A percentile compares a stretch with the other conserved stretches of the same genome.
Evolutionary conservation across 768 basidiomycete genomes (phyloP).

Genomic region (Tephrocybe sp.): DNA sequence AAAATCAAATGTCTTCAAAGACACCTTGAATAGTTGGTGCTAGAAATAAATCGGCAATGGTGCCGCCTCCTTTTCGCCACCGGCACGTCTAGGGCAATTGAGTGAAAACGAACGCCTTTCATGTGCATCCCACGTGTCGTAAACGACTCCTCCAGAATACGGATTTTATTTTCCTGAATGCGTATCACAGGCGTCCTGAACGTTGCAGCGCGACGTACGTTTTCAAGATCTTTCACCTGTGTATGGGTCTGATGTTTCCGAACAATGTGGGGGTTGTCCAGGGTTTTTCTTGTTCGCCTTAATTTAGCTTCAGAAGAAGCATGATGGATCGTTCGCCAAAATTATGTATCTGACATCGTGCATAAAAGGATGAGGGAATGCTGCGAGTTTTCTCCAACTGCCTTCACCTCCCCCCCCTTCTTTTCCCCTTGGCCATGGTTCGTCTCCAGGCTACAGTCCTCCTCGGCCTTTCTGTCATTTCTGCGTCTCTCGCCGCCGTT

Average conservation of each 20-base stretch:
- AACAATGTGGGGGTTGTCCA: constrained; percentile 5
- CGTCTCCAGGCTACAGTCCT: constrained; percentile 18
- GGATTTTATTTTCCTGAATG: background rate
- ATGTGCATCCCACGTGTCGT: constrained; percentile 5
- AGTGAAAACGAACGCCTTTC: no score
- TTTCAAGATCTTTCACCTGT: background rate
- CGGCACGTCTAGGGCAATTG: no score
- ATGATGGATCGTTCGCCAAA: constrained; percentile 13
- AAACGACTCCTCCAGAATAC: background rate
- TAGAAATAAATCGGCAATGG: background rate
- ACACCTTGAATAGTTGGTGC: no score
- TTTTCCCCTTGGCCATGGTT: constrained; percentile 11
- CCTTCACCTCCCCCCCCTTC: constrained; percentile 7
- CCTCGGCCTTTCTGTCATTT: constrained; percentile 28
- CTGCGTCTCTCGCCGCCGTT: constrained; percentile 33
- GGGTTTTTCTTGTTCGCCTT: constrained; percentile 13
- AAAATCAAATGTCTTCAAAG: no score
- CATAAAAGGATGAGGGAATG: constrained; percentile 11
- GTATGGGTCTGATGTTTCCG: background rate
- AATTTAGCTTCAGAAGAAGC: constrained; percentile 21
- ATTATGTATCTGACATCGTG: constrained; percentile 4
- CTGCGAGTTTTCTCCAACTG: constrained; percentile 3
- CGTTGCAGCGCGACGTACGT: background rate
- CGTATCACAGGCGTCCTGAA: background rate
- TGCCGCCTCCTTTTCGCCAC: constrained; percentile 9